Evolutionary conservation across 306 rosid species (phyloP).

Genomic region (Sophora flavescens): DNA sequence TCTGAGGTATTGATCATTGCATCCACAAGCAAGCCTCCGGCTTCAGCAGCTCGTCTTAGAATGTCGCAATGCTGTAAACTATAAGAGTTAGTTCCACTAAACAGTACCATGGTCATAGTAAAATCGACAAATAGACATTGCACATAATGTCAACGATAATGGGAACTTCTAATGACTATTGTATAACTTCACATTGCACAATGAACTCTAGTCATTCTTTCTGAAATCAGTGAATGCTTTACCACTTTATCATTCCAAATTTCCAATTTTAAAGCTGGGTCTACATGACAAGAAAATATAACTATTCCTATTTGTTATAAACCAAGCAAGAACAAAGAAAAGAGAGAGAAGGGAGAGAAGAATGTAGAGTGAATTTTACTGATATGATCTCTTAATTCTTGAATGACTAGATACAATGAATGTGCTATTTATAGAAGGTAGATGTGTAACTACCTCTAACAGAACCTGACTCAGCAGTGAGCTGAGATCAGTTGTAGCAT

Average conservation of each 20-base stretch:
- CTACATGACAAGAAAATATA: not conserved
- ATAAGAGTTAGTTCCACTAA: slow-evolving; percentile 47
- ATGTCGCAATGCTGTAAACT: slow-evolving; percentile 88
- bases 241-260: not conserved
- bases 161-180: slow-evolving; percentile 6
- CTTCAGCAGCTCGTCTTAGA: slow-evolving; percentile 96
- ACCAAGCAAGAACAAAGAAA: too few relatives aligned
- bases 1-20: slow-evolving; percentile 78
- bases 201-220: slow-evolving; percentile 14
- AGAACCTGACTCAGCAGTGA: too few relatives aligned
- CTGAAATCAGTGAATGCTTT: slow-evolving; percentile 17
- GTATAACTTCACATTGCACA: slow-evolving; percentile 17
- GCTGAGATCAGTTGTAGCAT: too few relatives aligned
- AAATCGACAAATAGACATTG: slow-evolving; percentile 15
- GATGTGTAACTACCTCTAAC: too few relatives aligned
- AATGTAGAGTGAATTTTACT: too few relatives aligned
- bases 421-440: too few relatives aligned
- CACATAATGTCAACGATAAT: not conserved
- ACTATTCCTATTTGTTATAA: too few relatives aligned
- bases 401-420: too few relatives aligned
- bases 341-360: too few relatives aligned
- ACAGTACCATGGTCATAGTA: slow-evolving; percentile 7
- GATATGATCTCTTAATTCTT: too few relatives aligned
- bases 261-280: not conserved
- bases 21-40: slow-evolving; percentile 93